Evolutionary conservation across 2,329 filamentous ascomycete genomes (phyloP), one percentile per base, ranked within the genome.

Genomic region (Elsinoe necatrix): DNA sequence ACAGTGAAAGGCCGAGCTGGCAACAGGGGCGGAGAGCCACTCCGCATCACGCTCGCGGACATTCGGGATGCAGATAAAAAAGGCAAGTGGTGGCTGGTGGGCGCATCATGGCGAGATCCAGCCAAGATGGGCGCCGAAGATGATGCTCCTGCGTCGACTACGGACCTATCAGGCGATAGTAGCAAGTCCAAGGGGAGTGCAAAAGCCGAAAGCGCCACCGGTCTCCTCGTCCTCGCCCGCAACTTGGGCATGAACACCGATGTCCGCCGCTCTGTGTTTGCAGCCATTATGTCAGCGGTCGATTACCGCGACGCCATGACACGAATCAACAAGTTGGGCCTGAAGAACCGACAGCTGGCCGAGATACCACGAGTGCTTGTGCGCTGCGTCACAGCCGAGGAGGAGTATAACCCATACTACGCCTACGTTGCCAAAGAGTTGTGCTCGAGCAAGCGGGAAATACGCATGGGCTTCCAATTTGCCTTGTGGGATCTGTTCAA

Each of bases 51-150:
- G 9, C 77, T 96, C 3, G 77, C 80, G 35, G 93, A 98, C 65
- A 88, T 98, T 54, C 83, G 83, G 61, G 82, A 91, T 60, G 85
- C 86, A 0, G 87, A 92, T 39, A 92, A 87, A 67, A 87, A 85
- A 67, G 93, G 93, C 0, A 96, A 95, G 74, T 98, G 93, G 93
- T 98, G 93, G 93, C 81, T 97, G 18, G 88, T 97, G 4, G 93
- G 93, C 54, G 92, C 93, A n/a, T 95, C 90, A 70, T 96, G 92
- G 82, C 76, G 75, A 39, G 68, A 77, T 16, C 67, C 75, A 1
- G 65, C 64, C 3, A 67, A 64, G 50, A 47, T 31, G 42, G 54
- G 34, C 37, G n/a, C 23, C 42, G 18, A 27, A 34, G 20, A 45
- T 7, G 31, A 16, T 42, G 7, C 23, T 14, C 37, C 42, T 18